Base-by-base conservation (phyloP, 805 yeast genomes). In the Candida dendrica region DNA sequence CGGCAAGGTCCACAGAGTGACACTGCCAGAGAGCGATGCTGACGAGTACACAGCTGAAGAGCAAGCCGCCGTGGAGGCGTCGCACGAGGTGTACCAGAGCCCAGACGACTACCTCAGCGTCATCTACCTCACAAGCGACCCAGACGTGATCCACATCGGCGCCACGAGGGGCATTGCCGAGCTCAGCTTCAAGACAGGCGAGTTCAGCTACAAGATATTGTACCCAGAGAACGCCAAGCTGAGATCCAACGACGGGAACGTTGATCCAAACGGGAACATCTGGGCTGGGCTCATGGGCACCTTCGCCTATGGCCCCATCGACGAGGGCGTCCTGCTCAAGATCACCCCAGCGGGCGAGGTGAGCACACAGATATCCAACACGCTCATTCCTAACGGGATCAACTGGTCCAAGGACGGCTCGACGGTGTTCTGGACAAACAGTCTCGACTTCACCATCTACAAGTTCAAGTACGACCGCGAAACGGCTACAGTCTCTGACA, bases 261-360 rank as follows among this genome's bases (percentile, higher is more conserved):
- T 88, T 34, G 89, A 86, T 45, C 82, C 85, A 3, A 65, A 75
- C 53, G 95, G 96, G 1, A 72, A 81, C 47, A 72, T 88, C 39
- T 82, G 85, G 75, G 77, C 85, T 39, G 96, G 96, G 1, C 69
- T 90, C 17, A 89, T 89, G 95, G 69, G 70, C 18, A 78, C 77
- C 44, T 77, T 76, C 49, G 69, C 65, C 14, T 55, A 60, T 20
- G 61, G 61, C 16, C 58, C 59, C 15, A 48, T 50, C 30, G 44
- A 42, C 1, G 75, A 74, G 41, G 96, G 96, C 1, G 68, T 68
- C 38, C 53, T 81, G 37, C 68, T 73, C 52, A 65, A 69, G 34
- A 64, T 69, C 40, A 52, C 67, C 14, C 47, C 52, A 14, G 58
- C 60, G 9, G 56, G 55, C 5, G 50, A 55, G 2, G 49, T 52